Conservation (phyloP, 2,329 filamentous ascomycete species). For the Fusarium nisikadoi region DNA sequence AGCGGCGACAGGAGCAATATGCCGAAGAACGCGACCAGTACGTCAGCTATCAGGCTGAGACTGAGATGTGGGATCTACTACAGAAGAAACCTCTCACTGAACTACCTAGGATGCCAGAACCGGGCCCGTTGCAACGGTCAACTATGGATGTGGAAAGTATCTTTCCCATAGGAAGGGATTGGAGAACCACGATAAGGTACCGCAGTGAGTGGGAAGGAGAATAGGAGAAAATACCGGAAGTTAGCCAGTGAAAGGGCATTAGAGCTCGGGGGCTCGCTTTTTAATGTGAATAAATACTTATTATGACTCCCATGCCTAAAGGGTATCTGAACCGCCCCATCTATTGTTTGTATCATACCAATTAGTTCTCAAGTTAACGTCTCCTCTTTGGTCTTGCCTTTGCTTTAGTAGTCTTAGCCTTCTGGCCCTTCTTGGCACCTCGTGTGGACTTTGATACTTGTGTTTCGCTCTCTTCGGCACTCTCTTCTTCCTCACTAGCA, state of each 20-base stretch:
- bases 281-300: neutral
- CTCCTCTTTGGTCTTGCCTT: slow-evolving; percentile 49
- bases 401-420: slow-evolving; percentile 29
- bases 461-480: slow-evolving; percentile 51
- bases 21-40: slow-evolving; percentile 57
- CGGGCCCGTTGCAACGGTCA: slow-evolving; percentile 43
- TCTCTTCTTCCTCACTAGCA: slow-evolving; percentile 49
- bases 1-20: slow-evolving; percentile 56
- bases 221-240: neutral
- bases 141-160: slow-evolving; percentile 50
- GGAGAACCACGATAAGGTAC: slow-evolving; percentile 53
- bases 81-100: slow-evolving; percentile 52
- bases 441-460: slow-evolving; percentile 52
- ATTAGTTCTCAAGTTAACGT: slow-evolving; percentile 29
- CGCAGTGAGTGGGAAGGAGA: slow-evolving; percentile 57
- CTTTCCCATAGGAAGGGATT: slow-evolving; percentile 51
- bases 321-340: slow-evolving; percentile 21
- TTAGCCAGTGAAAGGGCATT: neutral
- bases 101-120: slow-evolving; percentile 46
- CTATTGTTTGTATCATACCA: neutral
- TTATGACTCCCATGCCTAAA: slow-evolving; percentile 5
- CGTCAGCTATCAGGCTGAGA: slow-evolving; percentile 55
- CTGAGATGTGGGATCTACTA: slow-evolving; percentile 58
- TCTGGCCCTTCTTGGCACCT: slow-evolving; percentile 50
- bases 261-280: neutral